These are phyloP conservation scores for Acacia acuminata DNA, from an alignment of 306 rosid species.

Conservation along the genomic window DNA sequence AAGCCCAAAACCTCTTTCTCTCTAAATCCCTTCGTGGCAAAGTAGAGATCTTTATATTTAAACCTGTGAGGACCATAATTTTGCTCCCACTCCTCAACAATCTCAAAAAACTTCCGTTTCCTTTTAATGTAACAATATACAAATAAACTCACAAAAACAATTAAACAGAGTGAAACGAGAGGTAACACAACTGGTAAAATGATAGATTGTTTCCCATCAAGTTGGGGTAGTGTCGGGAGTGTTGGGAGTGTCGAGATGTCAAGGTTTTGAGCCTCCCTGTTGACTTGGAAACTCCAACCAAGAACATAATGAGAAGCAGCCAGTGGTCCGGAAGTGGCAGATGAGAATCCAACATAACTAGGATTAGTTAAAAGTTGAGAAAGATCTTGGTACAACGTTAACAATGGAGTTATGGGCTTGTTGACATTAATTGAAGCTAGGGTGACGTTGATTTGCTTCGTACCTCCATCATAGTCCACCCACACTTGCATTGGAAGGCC, in stretches of 20 bases:
- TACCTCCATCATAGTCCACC: conserved; percentile 59
- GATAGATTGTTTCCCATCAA: conserved; percentile 5
- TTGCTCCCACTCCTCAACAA: conserved; percentile 66
- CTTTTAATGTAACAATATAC: conserved; percentile 25
- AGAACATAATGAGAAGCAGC: conserved; percentile 41
- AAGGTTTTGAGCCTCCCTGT: conserved; percentile 49
- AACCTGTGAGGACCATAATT: conserved; percentile 64
- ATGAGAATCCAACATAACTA: conserved; percentile 70
- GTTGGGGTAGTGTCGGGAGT: conserved; percentile 48
- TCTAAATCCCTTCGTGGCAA: conserved; percentile 62
- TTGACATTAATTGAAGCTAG: conserved; percentile 41
- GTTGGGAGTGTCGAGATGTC: conserved; percentile 43
- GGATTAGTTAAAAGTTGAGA: conserved; percentile 18
- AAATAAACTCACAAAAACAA: conserved; percentile 21
- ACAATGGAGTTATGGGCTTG: conserved; percentile 49
- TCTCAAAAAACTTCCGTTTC: conserved; percentile 43
- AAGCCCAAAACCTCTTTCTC: conserved; percentile 52
- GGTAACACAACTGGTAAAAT: conserved; percentile 33
- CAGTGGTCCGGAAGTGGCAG: conserved; percentile 48
- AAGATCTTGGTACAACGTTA: neutral
- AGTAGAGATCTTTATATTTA: conserved; percentile 52
- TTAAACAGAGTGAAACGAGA: conserved; percentile 13
- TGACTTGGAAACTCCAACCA: conserved; percentile 64
- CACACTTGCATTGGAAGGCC: conserved; percentile 56
- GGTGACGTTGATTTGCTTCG: conserved; percentile 47